Base-by-base conservation (phyloP, 768 basidiomycete genomes). In the Lentinula raphanica region DNA sequence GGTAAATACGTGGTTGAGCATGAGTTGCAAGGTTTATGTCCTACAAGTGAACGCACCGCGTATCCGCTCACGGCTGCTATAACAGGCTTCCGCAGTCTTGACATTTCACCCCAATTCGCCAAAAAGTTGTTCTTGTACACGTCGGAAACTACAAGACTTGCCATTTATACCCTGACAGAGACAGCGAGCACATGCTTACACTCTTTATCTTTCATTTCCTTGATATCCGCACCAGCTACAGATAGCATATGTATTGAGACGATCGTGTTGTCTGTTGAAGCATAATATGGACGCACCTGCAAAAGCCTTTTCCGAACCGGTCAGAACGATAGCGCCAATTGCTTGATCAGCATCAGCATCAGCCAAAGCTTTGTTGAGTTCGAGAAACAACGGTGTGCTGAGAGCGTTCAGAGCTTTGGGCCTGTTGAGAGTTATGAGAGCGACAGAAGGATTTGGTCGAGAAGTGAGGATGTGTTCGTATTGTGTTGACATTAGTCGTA, bases 141-240 rank as follows among this genome's bases (percentile, higher is more conserved):
- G 58, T 95, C 91, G n/a, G 88, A 76, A 67, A 86, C 92, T 94
- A 66, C 25, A 31, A 40, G 39, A 23, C 23, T 59, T 8, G 27
- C 9, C 21, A n/a, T 42, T 39, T 40, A 40, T 50, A 58, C 21
- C 11, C 19, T 23, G 21, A 27, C 5, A 56, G 11, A 29, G 28
- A 28, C 5, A 57, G 45, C 59, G 23, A 49, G 57, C 23, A 58
- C 9, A 48, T 27, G 72, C 84, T 67, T 66, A 94, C 93, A 97
- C 59, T 86, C 76, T 74, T 94, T 94, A 74, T 95, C 92, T 72
- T 94, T 94, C 96, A 98, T 98, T 74, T 98, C 94, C 76, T 97
- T 98, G 74, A 99, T 98, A 72, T 99, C 96, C 21, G 96, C 96
- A 2, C 96, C 94, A 65, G 94, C 94, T 94, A 15, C 5, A 7